Percentiles rank a stretch among this genome's conserved stretches.
These are phyloP conservation scores for Rhamnella rubrinervis DNA, from an alignment of 331 rosid genomes.

Conservation along the genomic window DNA sequence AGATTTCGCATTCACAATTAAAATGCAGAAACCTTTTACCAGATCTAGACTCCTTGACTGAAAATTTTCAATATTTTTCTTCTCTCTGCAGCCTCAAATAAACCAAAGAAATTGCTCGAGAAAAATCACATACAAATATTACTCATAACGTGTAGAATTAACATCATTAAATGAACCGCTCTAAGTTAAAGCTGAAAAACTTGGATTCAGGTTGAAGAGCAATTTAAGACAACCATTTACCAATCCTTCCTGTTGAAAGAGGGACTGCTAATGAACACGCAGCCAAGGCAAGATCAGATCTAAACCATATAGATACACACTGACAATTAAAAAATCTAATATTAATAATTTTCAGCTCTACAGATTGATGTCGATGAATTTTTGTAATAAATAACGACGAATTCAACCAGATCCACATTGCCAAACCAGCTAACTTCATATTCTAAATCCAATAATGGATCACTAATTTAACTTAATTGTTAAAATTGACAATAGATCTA, in stretches of 20 bases:
- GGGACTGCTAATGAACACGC: neutral
- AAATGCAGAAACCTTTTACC: neutral
- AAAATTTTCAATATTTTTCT: neutral
- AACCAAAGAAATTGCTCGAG: neutral
- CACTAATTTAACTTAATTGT: slow-evolving; percentile 5
- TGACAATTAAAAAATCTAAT: neutral
- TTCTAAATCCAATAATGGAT: neutral
- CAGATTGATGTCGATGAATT: neutral
- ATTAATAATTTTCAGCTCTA: neutral
- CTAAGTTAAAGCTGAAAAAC: neutral
- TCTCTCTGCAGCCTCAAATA: neutral
- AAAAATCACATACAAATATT: neutral
- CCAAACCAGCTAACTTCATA: slow-evolving; percentile 9
- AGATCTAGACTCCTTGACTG: slow-evolving; percentile 10
- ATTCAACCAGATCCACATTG: slow-evolving; percentile 4
- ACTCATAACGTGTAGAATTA: neutral
- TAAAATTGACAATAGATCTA: slow-evolving; percentile 38
- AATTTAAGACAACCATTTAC: neutral
- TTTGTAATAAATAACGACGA: neutral
- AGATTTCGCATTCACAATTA: neutral
- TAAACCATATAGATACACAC: neutral
- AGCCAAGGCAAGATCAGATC: slow-evolving; percentile 11
- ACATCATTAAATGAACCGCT: neutral
- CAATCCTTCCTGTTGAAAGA: neutral
- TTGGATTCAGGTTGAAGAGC: neutral